Evolutionary conservation across 2,329 filamentous ascomycete species (phyloP), one percentile per base, ranked within the genome.

Genomic region (Arthrobotrys megalospora): DNA sequence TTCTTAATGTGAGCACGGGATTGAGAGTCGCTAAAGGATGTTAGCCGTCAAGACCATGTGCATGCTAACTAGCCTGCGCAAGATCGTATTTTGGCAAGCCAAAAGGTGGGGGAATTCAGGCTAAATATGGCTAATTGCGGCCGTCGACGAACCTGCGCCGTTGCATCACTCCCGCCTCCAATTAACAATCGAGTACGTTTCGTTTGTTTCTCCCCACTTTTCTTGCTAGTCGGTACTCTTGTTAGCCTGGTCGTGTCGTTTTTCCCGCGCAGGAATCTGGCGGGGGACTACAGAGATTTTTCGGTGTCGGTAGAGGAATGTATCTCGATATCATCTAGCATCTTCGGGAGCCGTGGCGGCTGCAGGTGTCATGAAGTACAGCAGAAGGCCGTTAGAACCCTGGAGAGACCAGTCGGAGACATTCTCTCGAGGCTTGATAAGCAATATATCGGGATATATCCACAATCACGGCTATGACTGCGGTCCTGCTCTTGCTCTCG

Each of bases 381-480:
- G 53, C 38, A 69, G 38, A 21, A 47, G 45, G 32, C 52, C 24
- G 36, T 36, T 32, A 14, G 67, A 12, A 62, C 24, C 67, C 53
- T 68, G 65, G 38, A 16, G 19, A 66, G 21, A 10, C 72, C 50
- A 65, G 58, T 77, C 72, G 66, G 72, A 71, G 47, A 52, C 73
- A 70, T 71, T 16, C 28, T 36, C 6, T 52, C 21, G n/a, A 47
- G 21, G 71, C 47, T 36, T 62, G 50, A 60, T 66, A 62, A 71
- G 73, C 73, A 71, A 71, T 71, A 32, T 77, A 71, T 77, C 73
- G 73, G 73, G 53, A 66, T 77, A 77, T 77, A 77, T 77, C 73
- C 73, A 66, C 65, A 58, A 45, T 66, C 28, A 60, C 60, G 43
- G 62, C 38, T 66, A 41, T 50, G 62, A 62, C 53, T 21, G 34